Evolutionary conservation across 768 basidiomycete species (phyloP), one percentile per base, ranked within the genome.

Genomic region (Lactarius indigo): DNA sequence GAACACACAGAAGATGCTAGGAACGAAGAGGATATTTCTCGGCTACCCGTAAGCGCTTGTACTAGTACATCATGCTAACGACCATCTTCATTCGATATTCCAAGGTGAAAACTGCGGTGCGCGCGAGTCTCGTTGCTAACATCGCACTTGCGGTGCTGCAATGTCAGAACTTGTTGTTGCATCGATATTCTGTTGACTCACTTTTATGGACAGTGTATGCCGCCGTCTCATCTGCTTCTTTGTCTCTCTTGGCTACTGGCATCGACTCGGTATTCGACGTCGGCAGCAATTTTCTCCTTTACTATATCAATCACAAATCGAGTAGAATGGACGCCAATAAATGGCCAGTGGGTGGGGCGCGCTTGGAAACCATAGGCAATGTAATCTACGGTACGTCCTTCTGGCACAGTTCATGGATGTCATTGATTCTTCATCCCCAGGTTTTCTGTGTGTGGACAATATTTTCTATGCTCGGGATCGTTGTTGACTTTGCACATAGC

Each of bases 301-400:
- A 87, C 70, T 87, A 84, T 82, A 79, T 96, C 2, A 89, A 98
- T 77, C 80, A 80, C 70, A 89, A 93, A 72, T 87, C 93, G 1
- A 77, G 72, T 13, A 81, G 71, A 39, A 82, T 96, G 68, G 94
- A 97, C 73, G 70, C 80, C 52, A 92, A 89, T 76, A 91, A 91
- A 70, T 98, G 94, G 95, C 94, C 96, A 33, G 90, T 94, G 4
- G 89, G 95, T 58, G 94, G 94, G 42, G 86, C 90, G n/a, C 84
- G 94, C 57, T 82, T 97, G 55, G 91, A 95, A 75, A 94, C 91
- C 5, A 92, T 94, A 63, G 92, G 92, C 15, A 95, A 96, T 72
- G 87, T 94, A 65, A 79, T 92, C 62, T 96, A 94, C 71, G 94
- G 92, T 86, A 55, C 15, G 15, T 6, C 33, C 65, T 61, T 65